These are phyloP conservation scores for Gnaphalium uliginosum DNA, from an alignment of 129 eudicot genomes.

Conservation along the genomic window DNA sequence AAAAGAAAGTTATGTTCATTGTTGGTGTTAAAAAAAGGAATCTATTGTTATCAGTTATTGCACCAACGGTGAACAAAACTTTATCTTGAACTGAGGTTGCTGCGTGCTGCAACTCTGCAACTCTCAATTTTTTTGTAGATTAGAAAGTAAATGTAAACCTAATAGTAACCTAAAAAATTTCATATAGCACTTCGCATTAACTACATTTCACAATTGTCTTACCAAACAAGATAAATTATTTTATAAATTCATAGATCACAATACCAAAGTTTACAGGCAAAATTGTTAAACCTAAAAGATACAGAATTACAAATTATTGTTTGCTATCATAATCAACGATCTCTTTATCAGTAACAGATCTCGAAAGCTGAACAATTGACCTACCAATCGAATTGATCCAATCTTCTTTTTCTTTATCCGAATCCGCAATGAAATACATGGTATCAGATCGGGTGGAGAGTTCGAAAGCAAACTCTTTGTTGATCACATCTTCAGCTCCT, in stretches of 20 bases:
- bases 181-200: background rate
- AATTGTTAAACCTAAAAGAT: background rate
- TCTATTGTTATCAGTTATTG: no score
- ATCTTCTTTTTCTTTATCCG: conserved; percentile 96
- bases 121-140: background rate
- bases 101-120: no score
- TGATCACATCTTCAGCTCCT: conserved; percentile 90
- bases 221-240: background rate
- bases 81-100: no score
- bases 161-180: background rate
- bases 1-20: background rate
- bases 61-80: background rate
- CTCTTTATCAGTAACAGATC: conserved; percentile 77
- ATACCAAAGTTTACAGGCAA: background rate
- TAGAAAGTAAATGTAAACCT: background rate
- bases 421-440: conserved; percentile 89
- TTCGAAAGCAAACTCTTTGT: conserved; percentile 77
- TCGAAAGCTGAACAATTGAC: conserved; percentile 88
- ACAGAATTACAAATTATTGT: conserved; percentile 18
- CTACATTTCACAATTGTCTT: background rate
- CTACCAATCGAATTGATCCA: conserved; percentile 96
- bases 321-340: conserved; percentile 66
- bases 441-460: conserved; percentile 78
- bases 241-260: background rate
- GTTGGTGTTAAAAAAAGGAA: background rate